Conservation (phyloP, 2,329 filamentous ascomycete species). For the Pestalotiopsis fici region DNA sequence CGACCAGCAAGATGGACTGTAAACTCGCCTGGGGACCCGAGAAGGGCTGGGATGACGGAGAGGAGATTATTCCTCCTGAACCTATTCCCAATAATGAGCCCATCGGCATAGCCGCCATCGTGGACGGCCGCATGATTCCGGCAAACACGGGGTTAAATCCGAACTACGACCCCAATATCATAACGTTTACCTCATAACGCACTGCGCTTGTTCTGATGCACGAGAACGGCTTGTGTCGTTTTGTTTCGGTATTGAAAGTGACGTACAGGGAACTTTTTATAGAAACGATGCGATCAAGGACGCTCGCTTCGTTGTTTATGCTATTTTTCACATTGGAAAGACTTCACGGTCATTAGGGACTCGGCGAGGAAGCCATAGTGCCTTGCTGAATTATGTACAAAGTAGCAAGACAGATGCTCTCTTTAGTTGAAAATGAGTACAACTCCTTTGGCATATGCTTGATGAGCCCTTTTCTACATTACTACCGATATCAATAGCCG, state of each 20-base stretch:
- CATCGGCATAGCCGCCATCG: constrained; percentile 7
- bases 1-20: constrained; percentile 48
- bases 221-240: background rate
- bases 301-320: background rate
- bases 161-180: background rate
- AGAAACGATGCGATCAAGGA: background rate
- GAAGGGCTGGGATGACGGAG: constrained; percentile 63
- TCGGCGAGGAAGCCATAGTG: background rate
- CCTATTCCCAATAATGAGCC: constrained; percentile 12
- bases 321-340: background rate
- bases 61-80: constrained; percentile 36
- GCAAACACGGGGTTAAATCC: background rate
- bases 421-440: background rate
- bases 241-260: background rate
- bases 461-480: background rate
- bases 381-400: background rate
- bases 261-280: background rate
- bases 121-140: background rate
- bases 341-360: background rate
- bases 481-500: background rate
- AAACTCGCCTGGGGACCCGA: constrained; percentile 68
- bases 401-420: background rate
- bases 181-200: background rate
- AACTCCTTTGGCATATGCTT: background rate
- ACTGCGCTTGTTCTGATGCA: background rate